Conservation (phyloP, 2,329 filamentous ascomycete genomes). For the Dichotomopilus funicola region DNA sequence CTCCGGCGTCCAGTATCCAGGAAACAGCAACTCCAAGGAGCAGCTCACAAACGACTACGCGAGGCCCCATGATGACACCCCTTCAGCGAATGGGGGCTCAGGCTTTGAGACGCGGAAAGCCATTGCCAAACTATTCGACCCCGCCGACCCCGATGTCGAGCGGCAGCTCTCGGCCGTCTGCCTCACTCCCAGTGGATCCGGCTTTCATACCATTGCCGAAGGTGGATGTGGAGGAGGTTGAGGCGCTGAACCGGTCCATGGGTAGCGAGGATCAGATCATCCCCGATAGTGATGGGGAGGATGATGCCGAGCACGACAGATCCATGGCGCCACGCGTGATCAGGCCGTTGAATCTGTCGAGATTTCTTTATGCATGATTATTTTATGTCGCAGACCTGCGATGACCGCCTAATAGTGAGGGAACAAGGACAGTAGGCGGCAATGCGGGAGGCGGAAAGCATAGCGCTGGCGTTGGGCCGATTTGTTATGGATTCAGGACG, state of each 20-base stretch:
- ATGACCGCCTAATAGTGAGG: neutral
- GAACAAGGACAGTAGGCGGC: neutral
- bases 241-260: conserved; percentile 40
- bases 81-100: conserved; percentile 47
- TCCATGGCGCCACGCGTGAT: conserved; percentile 20
- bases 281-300: conserved; percentile 46
- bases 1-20: conserved; percentile 30
- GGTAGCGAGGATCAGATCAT: conserved; percentile 54
- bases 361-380: conserved; percentile 37
- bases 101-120: conserved; percentile 34
- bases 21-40: conserved; percentile 13
- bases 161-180: neutral
- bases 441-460: conserved; percentile 4
- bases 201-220: conserved; percentile 50
- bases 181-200: conserved; percentile 41
- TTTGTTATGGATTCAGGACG: neutral
- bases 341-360: conserved; percentile 40
- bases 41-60: neutral
- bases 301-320: conserved; percentile 31
- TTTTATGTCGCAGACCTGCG: neutral
- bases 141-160: conserved; percentile 23
- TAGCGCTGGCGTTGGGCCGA: conserved; percentile 16
- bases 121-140: conserved; percentile 18
- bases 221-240: conserved; percentile 47
- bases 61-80: conserved; percentile 35